Evolutionary conservation across 2,329 filamentous ascomycete genomes (phyloP), one percentile per base, ranked within the genome.

Genomic region (Sclerotinia sclerotiorum): DNA sequence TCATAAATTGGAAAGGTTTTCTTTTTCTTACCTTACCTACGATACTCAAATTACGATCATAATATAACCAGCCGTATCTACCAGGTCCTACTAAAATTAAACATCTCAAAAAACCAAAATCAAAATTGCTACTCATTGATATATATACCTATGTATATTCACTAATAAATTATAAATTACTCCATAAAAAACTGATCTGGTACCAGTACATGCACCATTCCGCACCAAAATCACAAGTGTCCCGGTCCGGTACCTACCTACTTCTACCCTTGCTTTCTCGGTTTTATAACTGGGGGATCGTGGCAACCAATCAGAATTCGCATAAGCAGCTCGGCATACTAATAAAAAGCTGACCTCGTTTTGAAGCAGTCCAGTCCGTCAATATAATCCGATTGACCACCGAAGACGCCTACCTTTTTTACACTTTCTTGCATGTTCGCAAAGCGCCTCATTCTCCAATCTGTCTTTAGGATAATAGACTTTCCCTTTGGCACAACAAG

Each of bases 391-490:
- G 54, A 39, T n/a, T 7, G 15, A n/a, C 54, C n/a, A 8, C 54
- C 39, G 39, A 42, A 42, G 39, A 42, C 39, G 39, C 39, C 39
- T 42, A 42, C 29, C 54, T 56, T 56, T 56, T 35, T 35, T 35
- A n/a, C 32, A 24, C 56, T 66, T 55, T 67, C 72, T 67, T 73
- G 68, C 63, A 75, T 75, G 73, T 68, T 69, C 58, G 29, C 65
- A 49, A 67, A 65, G 70, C 72, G 72, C 71, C 70, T 74, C 48
- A 68, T 72, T 71, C 60, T 69, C 69, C 70, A 64, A 52, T 69
- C 56, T 68, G 63, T 56, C 48, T 65, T 62, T 64, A 42, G 77
- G 72, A 72, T 73, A 70, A 77, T 73, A 74, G 73, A 74, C 73
- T 49, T 72, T 61, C 62, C 62, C 42, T 68, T 67, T 62, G 57